Percentiles rank a stretch among this genome's conserved stretches.
Conservation (phyloP, 345 rosid species). For the Rubroshorea leprosula region DNA sequence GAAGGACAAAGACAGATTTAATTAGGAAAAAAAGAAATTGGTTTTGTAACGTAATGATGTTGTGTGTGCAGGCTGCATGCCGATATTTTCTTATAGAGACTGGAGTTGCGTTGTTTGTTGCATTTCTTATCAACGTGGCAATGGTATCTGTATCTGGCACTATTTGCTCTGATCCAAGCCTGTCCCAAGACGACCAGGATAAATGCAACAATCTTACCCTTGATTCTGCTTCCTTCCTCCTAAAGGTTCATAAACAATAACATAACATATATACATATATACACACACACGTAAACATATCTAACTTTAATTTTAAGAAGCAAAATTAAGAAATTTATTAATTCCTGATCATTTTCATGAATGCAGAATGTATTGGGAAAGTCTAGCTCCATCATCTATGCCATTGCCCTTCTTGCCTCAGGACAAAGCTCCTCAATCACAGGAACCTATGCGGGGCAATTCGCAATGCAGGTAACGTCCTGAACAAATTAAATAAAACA, state of each 20-base stretch:
- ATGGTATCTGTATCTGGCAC: slow-evolving; percentile 52
- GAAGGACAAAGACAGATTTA: too few species aligned
- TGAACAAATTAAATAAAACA: too few species aligned
- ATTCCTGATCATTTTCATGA: too few species aligned
- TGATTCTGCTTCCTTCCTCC: slow-evolving; percentile 68
- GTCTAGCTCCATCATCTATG: slow-evolving; percentile 52
- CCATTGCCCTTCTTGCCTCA: slow-evolving; percentile 59
- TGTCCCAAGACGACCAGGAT: slow-evolving; percentile 21
- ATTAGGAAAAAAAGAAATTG: too few species aligned
- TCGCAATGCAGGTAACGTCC: slow-evolving; percentile 44
- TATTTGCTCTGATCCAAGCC: slow-evolving; percentile 31
- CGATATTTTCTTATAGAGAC: slow-evolving; percentile 56
- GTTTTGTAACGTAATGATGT: too few species aligned
- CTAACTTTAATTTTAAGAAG: too few species aligned
- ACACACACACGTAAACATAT: too few species aligned
- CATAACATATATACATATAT: too few species aligned
- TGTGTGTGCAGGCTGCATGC: slow-evolving; percentile 44
- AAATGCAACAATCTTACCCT: slow-evolving; percentile 47
- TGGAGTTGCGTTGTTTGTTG: slow-evolving; percentile 54
- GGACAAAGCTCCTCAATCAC: slow-evolving; percentile 69
- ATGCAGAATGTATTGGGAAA: slow-evolving; percentile 60
- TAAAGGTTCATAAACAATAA: slow-evolving; percentile 37
- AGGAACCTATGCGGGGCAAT: slow-evolving; percentile 71
- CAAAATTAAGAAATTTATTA: too few species aligned
- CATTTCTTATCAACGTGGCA: slow-evolving; percentile 56